Percentiles rank a stretch among this genome's conserved stretches.
These are phyloP conservation scores for Eucalyptus melliodora DNA, from an alignment of 345 rosid species.

Conservation along the genomic window DNA sequence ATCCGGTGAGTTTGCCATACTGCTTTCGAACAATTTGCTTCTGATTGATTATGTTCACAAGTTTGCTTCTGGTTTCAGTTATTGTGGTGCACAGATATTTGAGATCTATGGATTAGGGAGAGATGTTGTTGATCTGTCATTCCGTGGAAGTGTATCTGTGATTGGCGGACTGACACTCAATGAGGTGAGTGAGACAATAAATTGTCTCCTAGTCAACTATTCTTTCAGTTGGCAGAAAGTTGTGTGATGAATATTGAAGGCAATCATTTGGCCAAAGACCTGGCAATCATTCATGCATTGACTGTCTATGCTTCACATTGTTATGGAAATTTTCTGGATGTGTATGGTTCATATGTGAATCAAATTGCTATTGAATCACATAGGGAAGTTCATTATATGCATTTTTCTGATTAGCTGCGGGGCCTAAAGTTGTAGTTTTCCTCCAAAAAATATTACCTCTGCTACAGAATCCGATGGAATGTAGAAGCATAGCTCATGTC, in stretches of 20 bases:
- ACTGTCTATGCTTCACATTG: neutral
- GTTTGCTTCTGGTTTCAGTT: slow-evolving; percentile 36
- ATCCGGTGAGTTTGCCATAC: neutral
- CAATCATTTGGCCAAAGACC: neutral
- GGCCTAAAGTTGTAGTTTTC: neutral
- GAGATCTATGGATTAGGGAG: slow-evolving; percentile 91
- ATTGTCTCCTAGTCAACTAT: neutral
- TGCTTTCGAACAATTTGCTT: neutral
- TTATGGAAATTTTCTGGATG: neutral
- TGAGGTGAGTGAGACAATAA: slow-evolving; percentile 43
- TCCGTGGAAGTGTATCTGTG: slow-evolving; percentile 76
- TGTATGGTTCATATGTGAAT: neutral
- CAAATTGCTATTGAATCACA: neutral
- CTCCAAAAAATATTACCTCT: neutral
- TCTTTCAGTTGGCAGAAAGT: neutral
- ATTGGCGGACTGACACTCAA: slow-evolving; percentile 88
- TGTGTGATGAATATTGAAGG: neutral
- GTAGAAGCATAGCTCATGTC: neutral
- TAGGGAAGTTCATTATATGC: neutral
- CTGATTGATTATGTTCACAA: slow-evolving; percentile 3
- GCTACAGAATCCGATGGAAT: neutral
- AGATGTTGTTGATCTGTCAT: slow-evolving; percentile 79
- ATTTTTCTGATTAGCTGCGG: neutral
- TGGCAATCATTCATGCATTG: neutral
- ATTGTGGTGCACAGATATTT: slow-evolving; percentile 98